phyloP scores from a whole-genome alignment of 106 monocot genomes.

The Cymbidium sinense region DNA sequence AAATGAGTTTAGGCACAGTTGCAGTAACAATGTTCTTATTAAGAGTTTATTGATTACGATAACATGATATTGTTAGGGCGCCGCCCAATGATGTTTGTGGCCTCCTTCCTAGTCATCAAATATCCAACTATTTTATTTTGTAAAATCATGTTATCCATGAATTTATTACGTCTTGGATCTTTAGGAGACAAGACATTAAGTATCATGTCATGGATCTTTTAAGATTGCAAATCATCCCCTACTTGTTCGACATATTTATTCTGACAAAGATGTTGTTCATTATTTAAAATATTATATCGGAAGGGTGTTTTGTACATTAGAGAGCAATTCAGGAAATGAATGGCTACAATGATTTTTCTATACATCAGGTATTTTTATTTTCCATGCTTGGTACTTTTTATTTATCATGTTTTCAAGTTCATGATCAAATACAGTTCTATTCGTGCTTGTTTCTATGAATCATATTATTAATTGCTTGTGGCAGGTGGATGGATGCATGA shows the following conservation, averaged over 20 bases:
- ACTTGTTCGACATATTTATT: conserved; percentile 67
- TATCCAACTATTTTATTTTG: conserved; percentile 97
- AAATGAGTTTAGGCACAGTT: too few relatives aligned
- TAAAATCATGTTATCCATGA: conserved; percentile 24
- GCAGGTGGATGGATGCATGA: not conserved
- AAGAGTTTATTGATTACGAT: too few relatives aligned
- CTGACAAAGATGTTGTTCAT: conserved; percentile 61
- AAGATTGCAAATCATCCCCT: conserved; percentile 99
- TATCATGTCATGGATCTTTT: not conserved
- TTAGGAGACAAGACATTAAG: not conserved
- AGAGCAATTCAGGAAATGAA: conserved; percentile 79
- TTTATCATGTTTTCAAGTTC: not conserved
- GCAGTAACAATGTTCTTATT: too few relatives aligned
- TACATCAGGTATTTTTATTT: conserved; percentile 69
- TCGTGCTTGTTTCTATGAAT: not conserved
- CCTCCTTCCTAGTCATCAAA: conserved; percentile 75
- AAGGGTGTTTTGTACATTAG: conserved; percentile 84
- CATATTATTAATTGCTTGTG: not conserved
- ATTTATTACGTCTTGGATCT: not conserved
- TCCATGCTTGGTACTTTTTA: not conserved
- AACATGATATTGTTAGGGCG: conserved; percentile 3
- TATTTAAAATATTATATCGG: conserved; percentile 60
- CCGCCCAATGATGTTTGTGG: conserved; percentile 32
- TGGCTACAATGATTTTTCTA: conserved; percentile 76
- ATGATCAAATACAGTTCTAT: not conserved